Conservation (phyloP, 2,329 filamentous ascomycete species). For the Phyllosticta citrichinensis region DNA sequence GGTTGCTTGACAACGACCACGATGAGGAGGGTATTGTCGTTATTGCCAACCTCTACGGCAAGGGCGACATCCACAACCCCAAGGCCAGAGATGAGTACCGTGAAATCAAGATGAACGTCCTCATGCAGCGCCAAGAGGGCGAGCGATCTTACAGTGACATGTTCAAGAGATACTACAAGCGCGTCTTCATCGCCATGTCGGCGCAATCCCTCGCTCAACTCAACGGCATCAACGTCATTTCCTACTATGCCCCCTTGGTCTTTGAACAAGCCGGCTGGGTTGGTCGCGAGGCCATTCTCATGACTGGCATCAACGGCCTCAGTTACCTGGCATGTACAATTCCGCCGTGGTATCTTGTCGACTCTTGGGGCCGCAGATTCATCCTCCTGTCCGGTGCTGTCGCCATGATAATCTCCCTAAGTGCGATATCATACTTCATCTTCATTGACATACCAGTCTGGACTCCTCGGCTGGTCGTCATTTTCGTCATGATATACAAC, state of each 20-base stretch:
- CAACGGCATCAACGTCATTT: slow-evolving; percentile 99
- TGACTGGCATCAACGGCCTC: slow-evolving; percentile 93
- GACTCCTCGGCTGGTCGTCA: slow-evolving; percentile 76
- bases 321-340: slow-evolving; percentile 88
- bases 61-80: slow-evolving; percentile 85
- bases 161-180: slow-evolving; percentile 85
- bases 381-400: slow-evolving; percentile 86
- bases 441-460: slow-evolving; percentile 63
- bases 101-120: slow-evolving; percentile 97
- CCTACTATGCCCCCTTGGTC: slow-evolving; percentile 93
- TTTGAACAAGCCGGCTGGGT: slow-evolving; percentile 96
- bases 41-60: slow-evolving; percentile 93
- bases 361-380: slow-evolving; percentile 77
- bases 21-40: slow-evolving; percentile 98
- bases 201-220: slow-evolving; percentile 91
- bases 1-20: slow-evolving; percentile 94
- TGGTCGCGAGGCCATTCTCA: slow-evolving; percentile 81
- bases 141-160: slow-evolving; percentile 87
- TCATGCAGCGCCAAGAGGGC: slow-evolving; percentile 87
- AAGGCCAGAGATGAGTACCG: slow-evolving; percentile 94
- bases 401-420: slow-evolving; percentile 80
- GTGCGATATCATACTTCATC: slow-evolving; percentile 88
- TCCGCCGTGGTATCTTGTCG: slow-evolving; percentile 94
- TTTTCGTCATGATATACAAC: slow-evolving; percentile 98
- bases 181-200: slow-evolving; percentile 98